Percentiles rank a stretch among this genome's conserved stretches.
Conservation (phyloP, 2,329 filamentous ascomycete species). For the Blastomyces silverae region DNA sequence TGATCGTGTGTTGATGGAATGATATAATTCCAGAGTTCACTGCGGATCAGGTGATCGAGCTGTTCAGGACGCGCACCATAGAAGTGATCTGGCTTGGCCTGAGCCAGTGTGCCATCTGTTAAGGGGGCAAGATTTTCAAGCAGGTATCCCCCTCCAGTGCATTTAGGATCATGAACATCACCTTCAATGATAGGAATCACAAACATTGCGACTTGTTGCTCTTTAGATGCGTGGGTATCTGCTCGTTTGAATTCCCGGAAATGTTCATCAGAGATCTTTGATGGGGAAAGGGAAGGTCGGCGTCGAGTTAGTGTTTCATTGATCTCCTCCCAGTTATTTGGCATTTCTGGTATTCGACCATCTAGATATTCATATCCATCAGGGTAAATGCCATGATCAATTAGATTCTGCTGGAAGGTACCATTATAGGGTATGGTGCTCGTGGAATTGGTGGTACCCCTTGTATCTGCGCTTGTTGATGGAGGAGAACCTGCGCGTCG, state of each 20-base stretch:
- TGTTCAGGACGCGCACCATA: too few species aligned
- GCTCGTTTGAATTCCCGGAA: too few species aligned
- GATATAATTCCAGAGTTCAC: conserved; percentile 30
- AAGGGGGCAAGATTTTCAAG: conserved; percentile 36
- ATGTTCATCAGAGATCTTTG: conserved; percentile 28
- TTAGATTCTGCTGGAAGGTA: too few species aligned
- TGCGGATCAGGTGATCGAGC: conserved; percentile 25
- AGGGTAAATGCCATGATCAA: conserved; percentile 15
- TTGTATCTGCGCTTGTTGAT: conserved; percentile 2
- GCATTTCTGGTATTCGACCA: conserved; percentile 25
- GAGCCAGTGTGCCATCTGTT: conserved; percentile 26
- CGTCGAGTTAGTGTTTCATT: conserved; percentile 25
- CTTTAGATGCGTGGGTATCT: too few species aligned
- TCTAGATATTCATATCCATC: conserved; percentile 24
- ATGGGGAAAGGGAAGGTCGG: conserved; percentile 36
- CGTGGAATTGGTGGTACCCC: not conserved
- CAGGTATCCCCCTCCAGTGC: conserved; percentile 24
- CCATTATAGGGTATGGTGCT: too few species aligned
- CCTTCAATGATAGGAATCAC: not conserved
- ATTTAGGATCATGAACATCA: conserved; percentile 23
- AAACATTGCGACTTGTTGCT: too few species aligned
- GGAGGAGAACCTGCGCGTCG: conserved; percentile 14
- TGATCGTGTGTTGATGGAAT: too few species aligned
- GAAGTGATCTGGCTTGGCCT: conserved; percentile 30
- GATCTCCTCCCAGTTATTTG: conserved; percentile 32